Percentiles rank a stretch among this genome's conserved stretches.
phyloP scores from a whole-genome alignment of 768 basidiomycete genomes.

The Neoboletus brunneissimus region DNA sequence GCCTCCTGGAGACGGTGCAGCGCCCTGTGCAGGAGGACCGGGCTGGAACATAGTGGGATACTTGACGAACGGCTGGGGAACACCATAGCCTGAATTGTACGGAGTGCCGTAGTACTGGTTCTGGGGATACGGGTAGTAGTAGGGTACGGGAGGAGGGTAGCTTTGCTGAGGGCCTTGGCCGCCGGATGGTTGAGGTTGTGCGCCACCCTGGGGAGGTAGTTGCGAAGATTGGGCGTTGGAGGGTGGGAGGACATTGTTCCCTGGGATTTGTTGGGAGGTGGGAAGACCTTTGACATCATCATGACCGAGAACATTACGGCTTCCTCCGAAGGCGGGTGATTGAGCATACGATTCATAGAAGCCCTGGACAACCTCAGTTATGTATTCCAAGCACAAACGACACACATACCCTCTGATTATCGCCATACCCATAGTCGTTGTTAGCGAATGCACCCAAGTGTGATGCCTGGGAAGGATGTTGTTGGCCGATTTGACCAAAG shows the following conservation, averaged over 20 bases:
- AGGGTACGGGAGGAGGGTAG: constrained; percentile 59
- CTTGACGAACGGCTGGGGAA: constrained; percentile 71
- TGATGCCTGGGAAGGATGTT: constrained; percentile 51
- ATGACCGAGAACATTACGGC: constrained; percentile 61
- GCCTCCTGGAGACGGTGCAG: constrained; percentile 60
- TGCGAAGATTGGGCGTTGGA: constrained; percentile 54
- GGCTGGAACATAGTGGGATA: constrained; percentile 76
- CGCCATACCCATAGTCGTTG: constrained; percentile 67
- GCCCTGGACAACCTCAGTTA: constrained; percentile 41
- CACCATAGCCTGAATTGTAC: constrained; percentile 54
- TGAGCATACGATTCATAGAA: constrained; percentile 78
- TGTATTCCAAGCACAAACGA: background rate
- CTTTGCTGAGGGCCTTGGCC: constrained; percentile 65
- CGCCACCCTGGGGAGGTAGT: constrained; percentile 44
- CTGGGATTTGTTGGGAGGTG: constrained; percentile 54
- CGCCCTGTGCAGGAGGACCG: constrained; percentile 65
- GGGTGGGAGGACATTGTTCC: constrained; percentile 48
- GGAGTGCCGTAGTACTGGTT: constrained; percentile 75
- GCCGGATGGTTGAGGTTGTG: constrained; percentile 56
- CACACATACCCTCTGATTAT: constrained; percentile 58
- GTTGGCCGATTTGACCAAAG: constrained; percentile 61
- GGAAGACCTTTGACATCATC: constrained; percentile 76
- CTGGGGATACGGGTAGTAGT: constrained; percentile 69
- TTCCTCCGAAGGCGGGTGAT: constrained; percentile 57
- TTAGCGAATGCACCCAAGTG: constrained; percentile 55